Evolutionary conservation across 2,329 filamentous ascomycete genomes (phyloP).

Genomic region (Xylariaceae sp.): DNA sequence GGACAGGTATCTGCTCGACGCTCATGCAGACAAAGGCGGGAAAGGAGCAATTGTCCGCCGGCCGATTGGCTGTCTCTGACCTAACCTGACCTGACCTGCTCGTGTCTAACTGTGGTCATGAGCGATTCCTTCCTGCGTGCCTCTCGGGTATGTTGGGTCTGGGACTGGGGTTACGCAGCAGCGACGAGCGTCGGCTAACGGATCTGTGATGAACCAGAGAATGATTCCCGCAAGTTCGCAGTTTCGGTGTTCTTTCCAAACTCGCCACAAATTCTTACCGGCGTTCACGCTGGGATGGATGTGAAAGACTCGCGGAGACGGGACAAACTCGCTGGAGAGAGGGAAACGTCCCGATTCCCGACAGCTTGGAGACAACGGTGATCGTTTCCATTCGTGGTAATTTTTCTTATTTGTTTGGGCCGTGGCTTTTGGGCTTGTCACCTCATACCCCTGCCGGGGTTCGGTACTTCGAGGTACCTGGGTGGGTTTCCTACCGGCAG

Average conservation of each 20-base stretch:
- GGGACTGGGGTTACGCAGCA: conserved; percentile 6
- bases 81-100: too few species aligned
- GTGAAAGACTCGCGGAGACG: too few species aligned
- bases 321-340: too few species aligned
- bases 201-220: too few species aligned
- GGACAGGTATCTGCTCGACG: neutral
- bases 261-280: too few species aligned
- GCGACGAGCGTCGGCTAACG: too few species aligned
- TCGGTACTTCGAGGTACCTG: too few species aligned
- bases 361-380: conserved; percentile 21
- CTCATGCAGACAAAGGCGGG: conserved; percentile 11
- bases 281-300: too few species aligned
- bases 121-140: conserved; percentile 1
- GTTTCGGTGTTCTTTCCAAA: too few species aligned
- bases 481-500: too few species aligned
- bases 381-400: conserved; percentile 14
- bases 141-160: conserved; percentile 2
- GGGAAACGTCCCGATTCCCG: conserved; percentile 16
- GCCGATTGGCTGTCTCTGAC: neutral
- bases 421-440: neutral
- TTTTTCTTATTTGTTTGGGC: neutral
- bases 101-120: neutral
- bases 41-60: neutral
- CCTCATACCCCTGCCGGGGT: too few species aligned
- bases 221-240: too few species aligned